phyloP scores from a whole-genome alignment of 2,329 filamentous ascomycete genomes.

The Claviceps sp. region DNA sequence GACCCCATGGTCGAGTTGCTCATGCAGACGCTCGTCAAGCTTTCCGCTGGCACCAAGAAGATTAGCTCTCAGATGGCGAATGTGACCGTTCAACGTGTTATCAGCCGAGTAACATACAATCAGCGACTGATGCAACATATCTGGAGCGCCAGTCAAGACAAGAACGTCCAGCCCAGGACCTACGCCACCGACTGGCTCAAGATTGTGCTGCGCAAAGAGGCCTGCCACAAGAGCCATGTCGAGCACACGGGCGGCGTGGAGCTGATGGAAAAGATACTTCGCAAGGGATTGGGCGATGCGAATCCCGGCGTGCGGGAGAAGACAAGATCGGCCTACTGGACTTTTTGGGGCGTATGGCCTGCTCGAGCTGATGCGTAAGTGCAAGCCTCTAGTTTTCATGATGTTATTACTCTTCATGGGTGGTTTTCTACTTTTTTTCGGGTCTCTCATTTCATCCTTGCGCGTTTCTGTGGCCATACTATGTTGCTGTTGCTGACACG shows the following conservation, averaged over 20 bases:
- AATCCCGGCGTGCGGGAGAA: slow-evolving; percentile 83
- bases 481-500: slow-evolving; percentile 10
- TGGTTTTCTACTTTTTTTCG: not conserved
- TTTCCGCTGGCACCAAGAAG: slow-evolving; percentile 82
- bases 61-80: slow-evolving; percentile 80
- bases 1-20: slow-evolving; percentile 85
- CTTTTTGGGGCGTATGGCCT: slow-evolving; percentile 65
- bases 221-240: slow-evolving; percentile 64
- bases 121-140: slow-evolving; percentile 75
- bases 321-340: slow-evolving; percentile 79
- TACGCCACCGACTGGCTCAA: slow-evolving; percentile 75
- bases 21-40: slow-evolving; percentile 78
- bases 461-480: too few relatives aligned
- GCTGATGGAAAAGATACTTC: slow-evolving; percentile 73
- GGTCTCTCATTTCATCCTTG: not conserved
- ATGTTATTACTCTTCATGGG: too few relatives aligned
- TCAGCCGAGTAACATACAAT: slow-evolving; percentile 68
- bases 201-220: slow-evolving; percentile 65
- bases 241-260: slow-evolving; percentile 79
- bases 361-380: slow-evolving; percentile 59
- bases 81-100: slow-evolving; percentile 63
- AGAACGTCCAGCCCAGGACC: slow-evolving; percentile 76
- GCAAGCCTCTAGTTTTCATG: not conserved
- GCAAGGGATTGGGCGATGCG: slow-evolving; percentile 75
- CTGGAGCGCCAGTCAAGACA: slow-evolving; percentile 72